Base-by-base conservation (phyloP, 805 yeast genomes). In the Saccharomycopsis fermentans region DNA sequence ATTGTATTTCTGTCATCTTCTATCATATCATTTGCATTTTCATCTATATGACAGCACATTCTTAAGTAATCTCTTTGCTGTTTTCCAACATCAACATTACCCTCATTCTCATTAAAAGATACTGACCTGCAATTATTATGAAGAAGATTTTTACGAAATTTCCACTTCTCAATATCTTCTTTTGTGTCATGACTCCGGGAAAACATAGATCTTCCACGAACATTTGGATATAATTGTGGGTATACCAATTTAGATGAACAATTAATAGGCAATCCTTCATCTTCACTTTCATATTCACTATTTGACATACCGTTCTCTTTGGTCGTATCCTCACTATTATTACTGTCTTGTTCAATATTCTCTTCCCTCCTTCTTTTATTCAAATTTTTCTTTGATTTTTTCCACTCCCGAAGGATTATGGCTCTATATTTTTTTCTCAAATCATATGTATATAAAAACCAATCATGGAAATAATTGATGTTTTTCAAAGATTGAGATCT, bases 391-490 rank as follows among this genome's bases (percentile, higher is more conserved):
- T 43, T 43, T 3, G 50, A 43, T n/a, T 26, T 26, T 48, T 57
- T 26, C 62, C 62, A 60, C 34, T 60, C 58, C 39, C 55, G 55
- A 6, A 57, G 19, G 12, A 52, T 54, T 6, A 60, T 55, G 14
- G 62, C 55, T 29, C 54, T 35, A 37, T 57, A 55, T 24, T 57
- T 60, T 12, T 52, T 43, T 24, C 29, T 24, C 2, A 57, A 47
- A 34, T 60, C 62, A 36, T 57, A 57, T 6, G 52, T 24, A 40
- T 57, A 58, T 19, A 57, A 9, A 50, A 40, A 57, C n/a, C 26
- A 19, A 48, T 59, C 34, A n/a, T 35, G 19, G 35, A 59, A 59
- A 32, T 26, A 35, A 53, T 52, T 37, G 8, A 57, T 27, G 24
- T 54, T 54, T 39, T 54, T 27, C 24, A 35, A 40, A 12, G 36